A percentile compares a stretch with the other conserved stretches of the same genome.
Evolutionary conservation across 1,284 basidiomycete genomes (phyloP).

Genomic region (Exsudoporus floridanus): DNA sequence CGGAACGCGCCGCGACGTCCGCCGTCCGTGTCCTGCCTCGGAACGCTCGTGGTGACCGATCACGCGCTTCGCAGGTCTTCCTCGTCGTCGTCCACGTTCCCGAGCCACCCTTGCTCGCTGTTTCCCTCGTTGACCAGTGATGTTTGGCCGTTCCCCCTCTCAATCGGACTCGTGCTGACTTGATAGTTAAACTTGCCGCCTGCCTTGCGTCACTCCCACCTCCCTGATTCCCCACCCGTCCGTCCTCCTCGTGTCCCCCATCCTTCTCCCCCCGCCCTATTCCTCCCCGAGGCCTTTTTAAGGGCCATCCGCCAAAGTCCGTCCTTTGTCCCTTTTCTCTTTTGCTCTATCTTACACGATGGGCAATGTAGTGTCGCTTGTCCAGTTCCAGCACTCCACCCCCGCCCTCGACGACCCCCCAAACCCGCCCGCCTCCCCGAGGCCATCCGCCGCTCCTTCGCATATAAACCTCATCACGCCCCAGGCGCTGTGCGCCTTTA

Average conservation of each 20-base stretch:
- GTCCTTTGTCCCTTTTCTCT: constrained; percentile 10
- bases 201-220: constrained; percentile 28
- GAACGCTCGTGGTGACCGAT: constrained; percentile 24
- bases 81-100: constrained; percentile 24
- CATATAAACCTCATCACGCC: constrained; percentile 30
- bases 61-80: constrained; percentile 12
- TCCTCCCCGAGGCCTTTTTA: constrained; percentile 19
- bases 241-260: constrained; percentile 32
- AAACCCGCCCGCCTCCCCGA: constrained; percentile 15
- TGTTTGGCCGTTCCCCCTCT: constrained; percentile 12
- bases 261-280: constrained; percentile 30
- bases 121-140: constrained; percentile 17
- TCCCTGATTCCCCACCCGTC: constrained; percentile 23
- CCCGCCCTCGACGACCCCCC: constrained; percentile 18
- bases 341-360: constrained; percentile 20
- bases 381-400: constrained; percentile 31
- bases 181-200: constrained; percentile 13
- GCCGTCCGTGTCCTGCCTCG: constrained; percentile 14
- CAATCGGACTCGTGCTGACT: constrained; percentile 22
- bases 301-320: constrained; percentile 26
- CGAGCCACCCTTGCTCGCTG: constrained; percentile 15
- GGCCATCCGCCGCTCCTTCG: constrained; percentile 22
- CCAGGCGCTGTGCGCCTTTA: constrained; percentile 30
- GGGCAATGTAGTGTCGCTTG: constrained; percentile 37
- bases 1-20: constrained; percentile 30